phyloP scores from a whole-genome alignment of 345 rosid genomes.

The Citrus sp. region DNA sequence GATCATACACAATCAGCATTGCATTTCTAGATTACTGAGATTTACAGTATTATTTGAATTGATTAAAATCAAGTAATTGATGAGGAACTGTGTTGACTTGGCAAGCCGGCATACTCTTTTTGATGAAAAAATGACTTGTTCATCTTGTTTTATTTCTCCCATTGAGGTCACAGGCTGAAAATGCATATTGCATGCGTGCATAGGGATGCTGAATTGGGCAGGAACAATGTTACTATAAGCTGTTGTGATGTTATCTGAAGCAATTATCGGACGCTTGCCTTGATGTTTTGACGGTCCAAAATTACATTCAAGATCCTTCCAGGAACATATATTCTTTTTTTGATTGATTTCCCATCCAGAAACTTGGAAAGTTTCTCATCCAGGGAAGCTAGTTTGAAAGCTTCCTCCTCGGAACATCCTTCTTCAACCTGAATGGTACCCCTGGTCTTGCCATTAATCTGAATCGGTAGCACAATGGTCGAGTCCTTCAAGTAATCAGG shows the following conservation, averaged over 20 bases:
- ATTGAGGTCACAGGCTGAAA: not conserved
- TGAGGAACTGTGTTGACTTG: not conserved
- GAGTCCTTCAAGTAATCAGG: conserved; percentile 70
- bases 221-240: not conserved
- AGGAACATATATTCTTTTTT: conserved; percentile 70
- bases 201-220: not conserved
- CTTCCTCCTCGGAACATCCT: conserved; percentile 87
- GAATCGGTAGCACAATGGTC: conserved; percentile 67
- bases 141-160: not conserved
- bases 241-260: not conserved
- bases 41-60: not conserved
- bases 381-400: conserved; percentile 57
- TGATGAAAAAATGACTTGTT: not conserved
- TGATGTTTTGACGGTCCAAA: conserved; percentile 54
- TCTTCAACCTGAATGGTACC: conserved; percentile 84
- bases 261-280: conserved; percentile 31
- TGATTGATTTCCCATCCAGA: conserved; percentile 58
- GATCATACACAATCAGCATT: not conserved
- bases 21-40: not conserved
- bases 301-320: conserved; percentile 91
- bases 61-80: not conserved
- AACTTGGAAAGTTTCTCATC: conserved; percentile 65
- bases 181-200: not conserved
- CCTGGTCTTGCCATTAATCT: conserved; percentile 94
- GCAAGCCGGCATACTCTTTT: not conserved